Evolutionary conservation across 2,329 filamentous ascomycete genomes (phyloP).

Genomic region (Sordariomycetes sp.): DNA sequence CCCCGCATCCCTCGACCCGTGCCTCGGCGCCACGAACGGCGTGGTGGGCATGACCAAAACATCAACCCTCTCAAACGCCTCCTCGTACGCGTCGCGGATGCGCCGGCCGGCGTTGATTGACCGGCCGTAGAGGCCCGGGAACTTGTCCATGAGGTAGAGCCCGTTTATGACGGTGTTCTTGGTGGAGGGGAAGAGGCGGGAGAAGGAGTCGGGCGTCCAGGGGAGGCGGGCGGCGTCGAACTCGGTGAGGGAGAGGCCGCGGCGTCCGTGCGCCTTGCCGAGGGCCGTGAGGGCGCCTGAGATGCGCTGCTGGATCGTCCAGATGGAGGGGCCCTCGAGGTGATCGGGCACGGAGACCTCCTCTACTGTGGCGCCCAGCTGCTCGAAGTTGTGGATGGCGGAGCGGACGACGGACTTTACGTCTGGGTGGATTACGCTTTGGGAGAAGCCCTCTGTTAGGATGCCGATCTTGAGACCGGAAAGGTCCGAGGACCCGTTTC

Average conservation of each 20-base stretch:
- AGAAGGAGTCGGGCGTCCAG: constrained; percentile 34
- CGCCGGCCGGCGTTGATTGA: constrained; percentile 34
- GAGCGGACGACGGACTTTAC: constrained; percentile 28
- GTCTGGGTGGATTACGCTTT: constrained; percentile 22
- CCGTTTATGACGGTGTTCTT: constrained; percentile 45
- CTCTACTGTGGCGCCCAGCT: constrained; percentile 35
- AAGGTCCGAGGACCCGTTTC: constrained; percentile 8
- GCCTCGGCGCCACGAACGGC: constrained; percentile 32
- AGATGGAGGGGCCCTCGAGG: constrained; percentile 34
- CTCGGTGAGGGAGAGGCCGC: constrained; percentile 37
- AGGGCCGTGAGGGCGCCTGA: constrained; percentile 29
- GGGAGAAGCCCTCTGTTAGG: constrained; percentile 31
- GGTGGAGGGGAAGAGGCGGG: constrained; percentile 38
- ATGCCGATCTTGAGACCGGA: constrained; percentile 28
- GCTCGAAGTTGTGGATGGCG: constrained; percentile 27
- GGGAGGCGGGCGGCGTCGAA: constrained; percentile 36
- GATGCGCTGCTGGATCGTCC: constrained; percentile 36
- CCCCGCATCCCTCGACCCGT: constrained; percentile 22
- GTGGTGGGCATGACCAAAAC: constrained; percentile 37
- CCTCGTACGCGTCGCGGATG: constrained; percentile 34
- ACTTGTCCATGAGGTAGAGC: constrained; percentile 29
- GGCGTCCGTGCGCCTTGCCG: constrained; percentile 30
- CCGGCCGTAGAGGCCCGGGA: constrained; percentile 35
- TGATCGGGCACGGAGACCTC: constrained; percentile 40
- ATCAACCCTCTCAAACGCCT: constrained; percentile 26